Base-by-base conservation (phyloP, 257 asterid species). In the Parsonsia alboflavescens region DNA sequence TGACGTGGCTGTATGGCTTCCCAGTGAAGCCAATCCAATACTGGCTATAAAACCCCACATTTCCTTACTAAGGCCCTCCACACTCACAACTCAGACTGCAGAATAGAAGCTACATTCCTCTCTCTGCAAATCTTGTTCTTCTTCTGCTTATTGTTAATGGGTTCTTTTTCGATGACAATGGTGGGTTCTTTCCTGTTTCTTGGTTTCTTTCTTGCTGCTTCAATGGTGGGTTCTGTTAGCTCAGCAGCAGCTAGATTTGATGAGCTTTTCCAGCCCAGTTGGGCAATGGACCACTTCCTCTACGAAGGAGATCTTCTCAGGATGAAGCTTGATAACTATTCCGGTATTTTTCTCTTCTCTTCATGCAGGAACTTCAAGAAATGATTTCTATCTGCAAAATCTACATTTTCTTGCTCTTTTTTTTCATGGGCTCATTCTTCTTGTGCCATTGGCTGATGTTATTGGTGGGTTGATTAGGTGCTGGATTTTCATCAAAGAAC, bases 401-500 rank as follows among this genome's bases (percentile, higher is more conserved):
- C 10, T 0, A 7, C 26, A 16, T 19, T 50, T 6, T 22, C 61
- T 33, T 24, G 46, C 3, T 16, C 11, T 48, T 2, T 24, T 24
- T 13, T 42, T 74, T 17, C 9, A 10, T 49, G 5, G 50, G 50
- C 50, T 7, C 0, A 21, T 1, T 54, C 42, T 22, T 39, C n/a
- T 10, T 1, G 50, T 0, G 5, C 10, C 19, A 11, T 28, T 70
- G 33, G 19, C 39, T 3, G n/a, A 44, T 62, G n/a, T 6, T 30
- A 1, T 70, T 54, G 48, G 10, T 0, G 4, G 19, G 19, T 57
- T 70, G 17, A 15, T 45, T 42, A 93, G 98, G 97, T 44, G 97
- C 98, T 83, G 98, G 98, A 30, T 93, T 93, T 82, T 73, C 84
- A 22, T 93, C 98, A 0, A 93, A 93, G 88, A 89, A 83, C 80